phyloP scores from a whole-genome alignment of 495 filamentous ascomycete genomes.

The Monascus purpureus region DNA sequence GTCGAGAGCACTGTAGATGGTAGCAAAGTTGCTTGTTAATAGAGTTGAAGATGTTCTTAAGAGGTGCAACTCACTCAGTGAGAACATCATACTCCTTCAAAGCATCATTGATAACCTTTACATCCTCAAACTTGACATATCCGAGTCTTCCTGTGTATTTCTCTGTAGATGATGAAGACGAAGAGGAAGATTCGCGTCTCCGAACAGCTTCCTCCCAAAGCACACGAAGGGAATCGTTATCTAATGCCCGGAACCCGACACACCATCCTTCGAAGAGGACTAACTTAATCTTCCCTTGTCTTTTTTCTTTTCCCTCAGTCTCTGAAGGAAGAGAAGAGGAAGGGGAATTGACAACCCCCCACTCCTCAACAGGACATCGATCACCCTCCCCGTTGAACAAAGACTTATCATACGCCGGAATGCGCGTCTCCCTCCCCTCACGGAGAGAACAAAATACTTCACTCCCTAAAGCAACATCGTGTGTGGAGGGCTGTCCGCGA shows the following conservation, averaged over 20 bases:
- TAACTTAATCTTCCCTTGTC: conserved; percentile 30
- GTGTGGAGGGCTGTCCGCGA: conserved; percentile 75
- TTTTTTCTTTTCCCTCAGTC: conserved; percentile 23
- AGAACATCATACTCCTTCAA: conserved; percentile 57
- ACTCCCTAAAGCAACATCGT: conserved; percentile 56
- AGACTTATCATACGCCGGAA: conserved; percentile 79
- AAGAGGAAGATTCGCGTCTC: background rate
- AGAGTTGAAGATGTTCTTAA: background rate
- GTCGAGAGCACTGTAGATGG: conserved; percentile 44
- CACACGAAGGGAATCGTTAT: conserved; percentile 34
- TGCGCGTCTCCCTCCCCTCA: conserved; percentile 33
- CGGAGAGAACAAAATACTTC: conserved; percentile 49
- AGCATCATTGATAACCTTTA: conserved; percentile 58
- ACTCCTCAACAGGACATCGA: conserved; percentile 44
- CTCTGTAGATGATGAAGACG: too few relatives aligned
- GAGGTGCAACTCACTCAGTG: conserved; percentile 37
- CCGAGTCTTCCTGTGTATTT: conserved; percentile 37
- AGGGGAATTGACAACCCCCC: conserved; percentile 44
- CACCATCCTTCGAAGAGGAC: conserved; percentile 89
- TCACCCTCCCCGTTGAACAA: conserved; percentile 67
- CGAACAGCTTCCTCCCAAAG: conserved; percentile 42
- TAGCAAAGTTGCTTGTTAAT: conserved; percentile 5
- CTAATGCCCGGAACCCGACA: conserved; percentile 65
- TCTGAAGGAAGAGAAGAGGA: background rate
- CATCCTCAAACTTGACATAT: conserved; percentile 48